Evolutionary conservation across 1,284 basidiomycete species (phyloP).

Genomic region (Flammula alnicola): DNA sequence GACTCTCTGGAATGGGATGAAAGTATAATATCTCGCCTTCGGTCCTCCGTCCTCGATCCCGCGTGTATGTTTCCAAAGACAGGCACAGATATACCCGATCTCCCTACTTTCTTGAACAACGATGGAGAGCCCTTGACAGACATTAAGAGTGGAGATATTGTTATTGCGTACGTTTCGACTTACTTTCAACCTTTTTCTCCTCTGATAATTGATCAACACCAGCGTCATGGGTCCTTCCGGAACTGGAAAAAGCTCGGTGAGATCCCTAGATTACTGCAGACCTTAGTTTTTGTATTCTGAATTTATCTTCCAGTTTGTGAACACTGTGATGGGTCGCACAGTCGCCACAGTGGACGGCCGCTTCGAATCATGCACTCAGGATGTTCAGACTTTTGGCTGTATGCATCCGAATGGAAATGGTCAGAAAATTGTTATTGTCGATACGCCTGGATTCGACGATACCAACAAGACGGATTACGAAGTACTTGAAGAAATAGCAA

Average conservation of each 20-base stretch:
- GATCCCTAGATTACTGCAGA: neutral
- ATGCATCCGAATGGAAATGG: neutral
- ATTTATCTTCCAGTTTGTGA: neutral
- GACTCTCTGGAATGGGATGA: too few relatives aligned
- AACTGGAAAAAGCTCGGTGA: constrained; percentile 1
- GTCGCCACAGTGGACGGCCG: neutral
- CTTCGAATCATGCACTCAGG: neutral
- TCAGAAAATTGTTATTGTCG: neutral
- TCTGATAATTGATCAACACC: neutral
- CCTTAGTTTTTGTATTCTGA: too few relatives aligned
- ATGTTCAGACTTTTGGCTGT: neutral
- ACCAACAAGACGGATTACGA: neutral
- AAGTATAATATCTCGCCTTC: too few relatives aligned
- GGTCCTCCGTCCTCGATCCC: too few relatives aligned
- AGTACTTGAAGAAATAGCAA: neutral
- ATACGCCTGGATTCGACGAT: constrained; percentile 4
- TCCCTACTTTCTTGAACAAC: too few relatives aligned
- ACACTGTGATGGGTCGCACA: neutral
- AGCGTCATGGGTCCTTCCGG: constrained; percentile 2
- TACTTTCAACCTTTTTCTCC: too few relatives aligned
- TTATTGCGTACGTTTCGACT: neutral
- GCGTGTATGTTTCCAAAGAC: too few relatives aligned
- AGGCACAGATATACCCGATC: too few relatives aligned
- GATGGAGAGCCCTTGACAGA: neutral
- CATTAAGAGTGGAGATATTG: neutral